phyloP scores from a whole-genome alignment of 2,329 filamentous ascomycete genomes.

The Septoria linicola region DNA sequence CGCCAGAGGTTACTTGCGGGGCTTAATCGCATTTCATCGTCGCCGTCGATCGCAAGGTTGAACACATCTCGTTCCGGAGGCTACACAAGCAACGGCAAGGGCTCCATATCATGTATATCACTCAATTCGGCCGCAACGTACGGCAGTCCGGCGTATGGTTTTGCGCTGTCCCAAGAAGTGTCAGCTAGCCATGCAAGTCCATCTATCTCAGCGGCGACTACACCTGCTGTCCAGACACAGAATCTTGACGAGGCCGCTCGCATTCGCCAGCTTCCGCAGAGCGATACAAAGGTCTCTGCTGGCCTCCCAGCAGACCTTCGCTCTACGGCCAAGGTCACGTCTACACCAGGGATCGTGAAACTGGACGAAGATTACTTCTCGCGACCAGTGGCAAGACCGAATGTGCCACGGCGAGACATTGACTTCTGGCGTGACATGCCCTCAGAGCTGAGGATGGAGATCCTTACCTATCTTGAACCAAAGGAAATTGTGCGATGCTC shows the following conservation, averaged over 20 bases:
- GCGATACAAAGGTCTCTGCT: constrained; percentile 54
- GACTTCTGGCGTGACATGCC: constrained; percentile 82
- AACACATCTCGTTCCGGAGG: constrained; percentile 64
- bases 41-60: constrained; percentile 65
- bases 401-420: constrained; percentile 44
- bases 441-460: constrained; percentile 73
- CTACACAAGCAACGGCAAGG: constrained; percentile 63
- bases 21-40: constrained; percentile 79
- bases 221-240: constrained; percentile 48
- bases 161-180: constrained; percentile 57
- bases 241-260: constrained; percentile 55
- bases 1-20: constrained; percentile 69
- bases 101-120: constrained; percentile 64
- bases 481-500: constrained; percentile 80
- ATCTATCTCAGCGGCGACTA: constrained; percentile 53
- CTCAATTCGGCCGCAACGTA: constrained; percentile 53
- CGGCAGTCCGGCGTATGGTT: constrained; percentile 55
- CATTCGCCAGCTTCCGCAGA: constrained; percentile 53
- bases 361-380: constrained; percentile 51
- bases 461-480: constrained; percentile 73
- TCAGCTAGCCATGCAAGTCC: constrained; percentile 57
- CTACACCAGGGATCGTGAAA: constrained; percentile 35
- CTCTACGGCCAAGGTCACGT: constrained; percentile 43
- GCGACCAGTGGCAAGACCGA: constrained; percentile 31
- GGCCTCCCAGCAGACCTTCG: constrained; percentile 65